A percentile compares a stretch with the other conserved stretches of the same genome.
Evolutionary conservation across 225 moss, liverwort and hornwort genomes (phyloP).

Genomic region (Rhytidiadelphus loreus): DNA sequence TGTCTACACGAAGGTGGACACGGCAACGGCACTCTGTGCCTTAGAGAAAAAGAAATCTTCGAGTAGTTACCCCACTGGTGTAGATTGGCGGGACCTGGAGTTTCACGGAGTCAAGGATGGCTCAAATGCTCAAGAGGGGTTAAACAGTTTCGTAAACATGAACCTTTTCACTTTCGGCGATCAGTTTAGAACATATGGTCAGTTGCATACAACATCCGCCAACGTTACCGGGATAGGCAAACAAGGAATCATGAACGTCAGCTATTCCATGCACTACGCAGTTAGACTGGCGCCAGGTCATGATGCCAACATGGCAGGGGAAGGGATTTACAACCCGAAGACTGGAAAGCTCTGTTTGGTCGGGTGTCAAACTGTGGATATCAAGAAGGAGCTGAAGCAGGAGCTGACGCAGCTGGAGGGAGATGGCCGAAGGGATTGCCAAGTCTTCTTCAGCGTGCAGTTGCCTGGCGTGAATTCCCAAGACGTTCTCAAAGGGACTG

Average conservation of each 20-base stretch:
- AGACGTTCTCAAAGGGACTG: conserved; percentile 27
- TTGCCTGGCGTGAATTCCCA: conserved; percentile 7
- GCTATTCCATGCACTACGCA: conserved; percentile 34
- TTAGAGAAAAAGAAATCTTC: background rate
- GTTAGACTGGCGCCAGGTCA: background rate
- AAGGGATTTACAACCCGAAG: conserved; percentile 29
- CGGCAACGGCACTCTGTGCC: conserved; percentile 8
- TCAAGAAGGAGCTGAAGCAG: background rate
- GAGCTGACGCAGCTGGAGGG: conserved; percentile 3
- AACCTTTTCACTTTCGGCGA: conserved; percentile 34
- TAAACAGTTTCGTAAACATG: conserved; percentile 24
- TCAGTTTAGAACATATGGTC: conserved; percentile 25
- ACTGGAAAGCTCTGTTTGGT: conserved; percentile 39
- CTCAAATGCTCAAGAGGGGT: background rate
- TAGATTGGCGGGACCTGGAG: conserved; percentile 46
- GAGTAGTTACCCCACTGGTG: conserved; percentile 22
- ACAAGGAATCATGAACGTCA: conserved; percentile 30
- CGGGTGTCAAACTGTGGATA: conserved; percentile 13
- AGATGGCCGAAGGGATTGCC: conserved; percentile 22
- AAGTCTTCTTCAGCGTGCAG: conserved; percentile 31
- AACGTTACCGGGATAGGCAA: conserved; percentile 17
- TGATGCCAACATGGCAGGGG: conserved; percentile 10
- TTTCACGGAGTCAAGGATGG: conserved; percentile 24
- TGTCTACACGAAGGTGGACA: conserved; percentile 37
- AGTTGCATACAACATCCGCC: conserved; percentile 19